Evolutionary conservation across 257 asterid genomes (phyloP), one percentile per base, ranked within the genome.

Genomic region (Phtheirospermum japonicum): DNA sequence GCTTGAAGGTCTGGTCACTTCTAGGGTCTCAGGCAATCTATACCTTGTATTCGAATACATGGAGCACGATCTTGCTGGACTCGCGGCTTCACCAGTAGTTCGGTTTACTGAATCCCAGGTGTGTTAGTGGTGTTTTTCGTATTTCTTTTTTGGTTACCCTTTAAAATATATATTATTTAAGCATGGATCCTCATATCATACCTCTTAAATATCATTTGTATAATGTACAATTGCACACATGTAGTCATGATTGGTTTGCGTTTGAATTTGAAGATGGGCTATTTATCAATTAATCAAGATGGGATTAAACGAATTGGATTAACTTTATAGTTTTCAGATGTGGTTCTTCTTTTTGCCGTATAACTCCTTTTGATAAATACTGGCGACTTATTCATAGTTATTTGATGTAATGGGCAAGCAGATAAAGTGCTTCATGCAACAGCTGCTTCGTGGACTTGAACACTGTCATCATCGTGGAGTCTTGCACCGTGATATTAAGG

Each of bases 31-130:
- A 23, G 89, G 95, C 77, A 83, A 76, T 80, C 69, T 90, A 61
- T 87, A 87, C 75, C 97, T 90, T 73, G 95, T 87, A 45, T 90
- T 90, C 49, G 95, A 87, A 55, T 90, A 90, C 75, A 90, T 90
- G 97, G 96, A 90, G 71, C 97, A 90, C 58, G 97, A 90, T 78
- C 96, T 90, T 63, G 76, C 95, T 46, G 96, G 97, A 49, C 97
- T 90, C 32, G 71, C 82, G 8, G 88, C 87, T 64, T 87, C 97
- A 54, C 85, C 93, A 34, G 37, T 67, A 19, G 80, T 85, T 53
- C 82, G 71, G 63, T 83, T 90, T 66, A 82, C 95, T 9, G 93
- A 90, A 75, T 49, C 97, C 63, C 97, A 90, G 97, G 97, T 89
- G 50, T 46, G 71, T 64, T 14, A 53, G 56, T 69, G 65, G n/a